phyloP scores from a whole-genome alignment of 2,329 filamentous ascomycete genomes.

The Colletotrichum sublineola region DNA sequence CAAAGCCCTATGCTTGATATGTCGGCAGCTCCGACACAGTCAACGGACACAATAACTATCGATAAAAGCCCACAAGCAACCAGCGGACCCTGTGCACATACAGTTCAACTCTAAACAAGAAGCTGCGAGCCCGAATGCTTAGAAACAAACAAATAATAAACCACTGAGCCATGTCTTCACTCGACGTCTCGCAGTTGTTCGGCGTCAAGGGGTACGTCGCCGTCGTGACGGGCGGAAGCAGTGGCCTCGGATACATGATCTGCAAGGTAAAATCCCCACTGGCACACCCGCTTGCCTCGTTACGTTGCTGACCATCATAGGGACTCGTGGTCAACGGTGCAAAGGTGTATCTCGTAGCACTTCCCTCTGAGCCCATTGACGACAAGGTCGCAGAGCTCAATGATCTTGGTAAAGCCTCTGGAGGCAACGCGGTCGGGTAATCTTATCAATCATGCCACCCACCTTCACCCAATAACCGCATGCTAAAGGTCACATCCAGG shows the following conservation, averaged over 20 bases:
- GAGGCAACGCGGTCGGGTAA: neutral
- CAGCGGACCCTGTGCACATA: neutral
- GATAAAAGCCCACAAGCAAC: neutral
- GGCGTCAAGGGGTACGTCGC: constrained; percentile 51
- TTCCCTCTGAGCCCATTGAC: neutral
- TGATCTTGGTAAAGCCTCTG: neutral
- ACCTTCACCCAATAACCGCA: neutral
- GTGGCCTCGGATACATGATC: constrained; percentile 63
- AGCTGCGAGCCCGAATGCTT: neutral
- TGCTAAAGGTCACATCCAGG: neutral
- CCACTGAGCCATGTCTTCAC: neutral
- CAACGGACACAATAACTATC: neutral
- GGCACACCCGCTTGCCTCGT: neutral
- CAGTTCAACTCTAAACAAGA: neutral
- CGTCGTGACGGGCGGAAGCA: constrained; percentile 55
- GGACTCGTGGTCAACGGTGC: constrained; percentile 16
- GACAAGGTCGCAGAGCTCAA: constrained; percentile 2
- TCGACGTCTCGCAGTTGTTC: constrained; percentile 43
- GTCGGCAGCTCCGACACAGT: neutral
- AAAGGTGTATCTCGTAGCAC: constrained; percentile 12
- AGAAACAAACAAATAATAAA: neutral
- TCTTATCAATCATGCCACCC: neutral
- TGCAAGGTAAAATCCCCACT: constrained; percentile 50
- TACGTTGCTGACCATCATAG: neutral
- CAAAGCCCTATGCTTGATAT: neutral